These are phyloP conservation scores for Ustilago sp. DNA, from an alignment of 1,284 basidiomycete species.

Conservation along the genomic window DNA sequence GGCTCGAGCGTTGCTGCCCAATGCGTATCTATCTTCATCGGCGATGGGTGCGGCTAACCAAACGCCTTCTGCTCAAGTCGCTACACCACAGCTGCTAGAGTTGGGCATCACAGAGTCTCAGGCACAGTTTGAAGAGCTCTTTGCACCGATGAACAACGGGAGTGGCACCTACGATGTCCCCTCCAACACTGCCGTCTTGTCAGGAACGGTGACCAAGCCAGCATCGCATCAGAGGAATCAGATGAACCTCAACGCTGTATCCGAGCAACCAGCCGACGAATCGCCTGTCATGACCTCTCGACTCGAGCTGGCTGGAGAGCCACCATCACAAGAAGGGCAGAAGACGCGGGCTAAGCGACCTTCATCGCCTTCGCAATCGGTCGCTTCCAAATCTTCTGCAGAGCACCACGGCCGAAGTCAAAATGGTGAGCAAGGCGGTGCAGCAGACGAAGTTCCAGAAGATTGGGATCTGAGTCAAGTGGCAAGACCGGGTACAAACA, in stretches of 20 bases:
- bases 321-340: not conserved
- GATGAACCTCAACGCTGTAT: constrained; percentile 49
- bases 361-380: constrained; percentile 13
- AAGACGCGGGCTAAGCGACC: not conserved
- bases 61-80: constrained; percentile 31
- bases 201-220: constrained; percentile 37
- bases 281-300: constrained; percentile 36
- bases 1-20: constrained; percentile 31
- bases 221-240: constrained; percentile 48
- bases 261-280: constrained; percentile 47
- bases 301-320: constrained; percentile 12
- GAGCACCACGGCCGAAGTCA: not conserved
- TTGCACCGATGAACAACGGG: constrained; percentile 23
- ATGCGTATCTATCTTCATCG: constrained; percentile 33
- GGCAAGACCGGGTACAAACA: constrained; percentile 30
- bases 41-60: constrained; percentile 35
- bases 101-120: constrained; percentile 40
- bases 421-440: not conserved
- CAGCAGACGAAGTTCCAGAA: constrained; percentile 37
- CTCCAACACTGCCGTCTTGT: constrained; percentile 13
- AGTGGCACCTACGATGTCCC: constrained; percentile 9
- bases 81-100: constrained; percentile 46
- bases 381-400: constrained; percentile 15
- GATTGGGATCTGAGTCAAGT: constrained; percentile 47
- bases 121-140: constrained; percentile 46